phyloP scores from a whole-genome alignment of 1,284 basidiomycete species.

The Wallemia ichthyophaga region DNA sequence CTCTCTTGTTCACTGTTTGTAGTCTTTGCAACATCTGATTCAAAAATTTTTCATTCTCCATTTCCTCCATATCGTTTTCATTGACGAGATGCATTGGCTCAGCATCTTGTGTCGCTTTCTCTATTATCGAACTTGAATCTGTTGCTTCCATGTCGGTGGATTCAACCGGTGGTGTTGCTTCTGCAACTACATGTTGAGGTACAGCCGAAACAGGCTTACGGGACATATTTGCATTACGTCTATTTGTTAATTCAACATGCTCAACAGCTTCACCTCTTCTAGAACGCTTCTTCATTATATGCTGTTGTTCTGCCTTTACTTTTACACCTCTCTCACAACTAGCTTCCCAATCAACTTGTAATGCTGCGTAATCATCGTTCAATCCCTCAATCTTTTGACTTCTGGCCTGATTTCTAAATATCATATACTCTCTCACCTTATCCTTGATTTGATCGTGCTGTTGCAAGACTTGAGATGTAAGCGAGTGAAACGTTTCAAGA shows the following conservation, averaged over 20 bases:
- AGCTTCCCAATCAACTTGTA: slow-evolving; percentile 1
- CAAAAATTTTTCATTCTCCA: not conserved
- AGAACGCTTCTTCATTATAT: not conserved
- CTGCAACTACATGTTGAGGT: not conserved
- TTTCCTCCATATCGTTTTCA: not conserved
- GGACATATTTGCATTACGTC: not conserved
- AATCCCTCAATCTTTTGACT: not conserved
- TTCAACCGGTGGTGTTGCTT: not conserved
- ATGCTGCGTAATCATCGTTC: not conserved
- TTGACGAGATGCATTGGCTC: not conserved
- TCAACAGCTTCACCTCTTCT: not conserved
- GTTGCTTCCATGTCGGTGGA: not conserved
- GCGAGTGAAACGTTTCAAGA: not conserved
- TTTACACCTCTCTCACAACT: not conserved
- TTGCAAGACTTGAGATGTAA: not conserved
- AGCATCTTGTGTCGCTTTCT: not conserved
- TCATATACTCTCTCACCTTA: not conserved
- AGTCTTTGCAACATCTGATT: not conserved
- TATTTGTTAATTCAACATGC: not conserved
- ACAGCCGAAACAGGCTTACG: not conserved
- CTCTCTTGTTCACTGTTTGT: not conserved
- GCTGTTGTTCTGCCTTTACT: not conserved
- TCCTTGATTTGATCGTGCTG: not conserved
- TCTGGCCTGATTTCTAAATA: not conserved
- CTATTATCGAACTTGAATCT: not conserved